Conservation (phyloP, 768 basidiomycete genomes). For the Phlegmacium glaucopus region DNA sequence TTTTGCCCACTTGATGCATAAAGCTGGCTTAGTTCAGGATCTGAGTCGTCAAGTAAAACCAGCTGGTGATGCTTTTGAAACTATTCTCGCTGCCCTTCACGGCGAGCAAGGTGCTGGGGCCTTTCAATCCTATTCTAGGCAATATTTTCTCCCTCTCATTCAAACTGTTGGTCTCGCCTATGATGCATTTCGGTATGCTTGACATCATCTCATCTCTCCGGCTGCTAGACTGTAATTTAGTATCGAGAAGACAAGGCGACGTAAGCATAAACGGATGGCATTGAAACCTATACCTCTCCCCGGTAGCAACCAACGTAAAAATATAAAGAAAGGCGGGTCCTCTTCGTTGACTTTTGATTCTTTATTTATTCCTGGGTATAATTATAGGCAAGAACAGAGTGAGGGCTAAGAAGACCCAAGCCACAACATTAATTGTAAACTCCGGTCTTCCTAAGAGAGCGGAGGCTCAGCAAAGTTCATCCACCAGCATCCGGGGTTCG, state of each 20-base stretch:
- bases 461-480: too few relatives aligned
- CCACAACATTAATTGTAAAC: too few relatives aligned
- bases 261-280: too few relatives aligned
- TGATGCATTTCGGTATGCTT: slow-evolving; percentile 10
- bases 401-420: too few relatives aligned
- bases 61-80: slow-evolving; percentile 45
- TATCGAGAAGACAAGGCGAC: background rate
- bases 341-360: too few relatives aligned
- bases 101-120: slow-evolving; percentile 34
- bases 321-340: too few relatives aligned
- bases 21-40: slow-evolving; percentile 22
- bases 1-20: slow-evolving; percentile 35
- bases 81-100: slow-evolving; percentile 42
- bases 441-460: too few relatives aligned
- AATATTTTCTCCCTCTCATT: slow-evolving; percentile 36
- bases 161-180: slow-evolving; percentile 25
- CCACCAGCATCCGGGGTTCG: background rate
- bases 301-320: too few relatives aligned
- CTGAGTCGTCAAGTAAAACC: slow-evolving; percentile 26
- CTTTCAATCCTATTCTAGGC: slow-evolving; percentile 35
- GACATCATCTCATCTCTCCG: background rate
- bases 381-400: too few relatives aligned
- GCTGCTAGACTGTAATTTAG: background rate
- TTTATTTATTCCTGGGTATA: too few relatives aligned
- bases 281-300: too few relatives aligned